These are phyloP conservation scores for Lachnellula occidentalis DNA, from an alignment of 2,329 filamentous ascomycete species.

Conservation along the genomic window DNA sequence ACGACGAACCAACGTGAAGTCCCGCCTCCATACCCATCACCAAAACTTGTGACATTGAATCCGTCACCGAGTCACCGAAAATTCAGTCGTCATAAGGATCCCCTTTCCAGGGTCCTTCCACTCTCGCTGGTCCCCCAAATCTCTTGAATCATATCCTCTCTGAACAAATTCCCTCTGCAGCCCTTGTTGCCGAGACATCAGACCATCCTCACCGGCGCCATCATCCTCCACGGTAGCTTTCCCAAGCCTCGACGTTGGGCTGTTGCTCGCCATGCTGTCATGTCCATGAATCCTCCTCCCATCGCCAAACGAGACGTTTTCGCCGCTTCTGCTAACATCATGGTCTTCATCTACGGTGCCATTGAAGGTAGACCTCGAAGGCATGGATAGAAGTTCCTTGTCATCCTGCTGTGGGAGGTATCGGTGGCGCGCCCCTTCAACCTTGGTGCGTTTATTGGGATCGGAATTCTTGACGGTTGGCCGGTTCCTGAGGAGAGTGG, in stretches of 20 bases:
- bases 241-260: not conserved
- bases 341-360: not conserved
- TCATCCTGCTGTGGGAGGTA: not conserved
- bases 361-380: not conserved
- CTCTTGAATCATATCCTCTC: slow-evolving; percentile 9
- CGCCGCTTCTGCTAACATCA: not conserved
- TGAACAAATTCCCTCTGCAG: not conserved
- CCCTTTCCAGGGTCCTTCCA: slow-evolving; percentile 3
- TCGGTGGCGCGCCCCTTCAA: not conserved
- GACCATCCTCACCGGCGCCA: not conserved
- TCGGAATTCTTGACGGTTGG: slow-evolving; percentile 2
- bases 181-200: not conserved
- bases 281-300: slow-evolving; percentile 1
- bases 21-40: too few relatives aligned
- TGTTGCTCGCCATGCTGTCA: slow-evolving; percentile 2
- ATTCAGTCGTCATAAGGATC: slow-evolving; percentile 19
- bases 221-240: not conserved
- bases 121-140: not conserved
- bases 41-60: not conserved
- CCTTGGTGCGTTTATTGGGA: not conserved
- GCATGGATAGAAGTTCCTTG: not conserved
- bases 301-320: not conserved
- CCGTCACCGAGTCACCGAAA: slow-evolving; percentile 11
- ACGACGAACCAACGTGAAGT: too few relatives aligned
- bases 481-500: slow-evolving; percentile 30